phyloP scores from a whole-genome alignment of 352 stramenopile genomes.

The Phytophthora citricola region DNA sequence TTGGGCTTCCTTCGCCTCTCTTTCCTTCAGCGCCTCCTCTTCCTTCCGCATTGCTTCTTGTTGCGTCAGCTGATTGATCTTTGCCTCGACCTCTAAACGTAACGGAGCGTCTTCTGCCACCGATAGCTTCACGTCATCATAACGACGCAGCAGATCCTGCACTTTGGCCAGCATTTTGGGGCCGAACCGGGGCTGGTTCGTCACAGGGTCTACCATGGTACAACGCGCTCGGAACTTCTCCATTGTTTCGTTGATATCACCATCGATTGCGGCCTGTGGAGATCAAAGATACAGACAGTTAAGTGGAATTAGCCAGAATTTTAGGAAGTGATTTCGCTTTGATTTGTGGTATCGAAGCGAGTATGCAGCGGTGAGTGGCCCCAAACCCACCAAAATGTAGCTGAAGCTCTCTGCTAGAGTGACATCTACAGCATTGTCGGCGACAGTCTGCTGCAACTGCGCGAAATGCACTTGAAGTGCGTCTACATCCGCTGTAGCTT shows the following conservation, averaged over 20 bases:
- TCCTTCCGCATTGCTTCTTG: constrained; percentile 12
- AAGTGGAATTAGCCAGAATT: background rate
- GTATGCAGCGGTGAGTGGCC: background rate
- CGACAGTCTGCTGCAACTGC: constrained; percentile 29
- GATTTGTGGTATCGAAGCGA: constrained; percentile 4
- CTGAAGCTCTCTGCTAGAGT: constrained; percentile 24
- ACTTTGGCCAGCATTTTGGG: constrained; percentile 82
- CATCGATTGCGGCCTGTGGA: constrained; percentile 35
- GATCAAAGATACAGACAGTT: constrained; percentile 2
- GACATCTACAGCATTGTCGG: background rate
- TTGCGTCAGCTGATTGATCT: constrained; percentile 24
- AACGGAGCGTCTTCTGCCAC: constrained; percentile 39
- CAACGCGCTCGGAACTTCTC: constrained; percentile 61
- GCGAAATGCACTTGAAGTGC: constrained; percentile 48
- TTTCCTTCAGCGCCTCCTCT: constrained; percentile 16
- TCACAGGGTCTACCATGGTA: constrained; percentile 72
- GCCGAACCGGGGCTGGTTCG: constrained; percentile 72
- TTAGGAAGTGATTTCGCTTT: background rate
- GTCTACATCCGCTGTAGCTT: constrained; percentile 46
- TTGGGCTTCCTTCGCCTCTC: constrained; percentile 17
- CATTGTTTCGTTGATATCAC: constrained; percentile 47
- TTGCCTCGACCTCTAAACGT: constrained; percentile 26
- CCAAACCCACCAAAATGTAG: constrained; percentile 41
- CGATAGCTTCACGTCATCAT: constrained; percentile 48
- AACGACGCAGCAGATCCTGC: constrained; percentile 54